Base-by-base conservation (phyloP, 495 filamentous ascomycete species). In the Penicillium alfredii region DNA sequence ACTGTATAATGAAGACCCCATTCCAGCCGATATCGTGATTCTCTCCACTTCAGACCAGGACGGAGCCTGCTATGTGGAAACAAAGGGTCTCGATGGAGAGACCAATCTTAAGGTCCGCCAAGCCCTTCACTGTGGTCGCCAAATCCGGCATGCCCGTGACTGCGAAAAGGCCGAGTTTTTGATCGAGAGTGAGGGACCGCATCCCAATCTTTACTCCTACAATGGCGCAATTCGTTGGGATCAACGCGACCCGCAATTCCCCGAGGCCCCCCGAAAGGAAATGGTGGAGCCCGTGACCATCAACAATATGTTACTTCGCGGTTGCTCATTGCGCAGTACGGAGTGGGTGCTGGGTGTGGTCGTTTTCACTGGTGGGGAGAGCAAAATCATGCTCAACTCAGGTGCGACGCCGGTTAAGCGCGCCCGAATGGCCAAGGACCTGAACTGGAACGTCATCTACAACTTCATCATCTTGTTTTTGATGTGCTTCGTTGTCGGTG, bases 371-470 rank as follows among this genome's bases (percentile, higher is more conserved):
- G 93, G 93, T 24, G 81, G 84, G 48, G 93, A 99, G 51, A 95
- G 93, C 13, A 99, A 97, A 68, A 97, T 97, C 59, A 99, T 99
- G 93, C 82, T 96, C 64, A 99, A 99, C 58, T 82, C 93, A 8
- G 93, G 93, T 35, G 85, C 87, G 30, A 97, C 93, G n/a, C 93
- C 93, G 6, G 93, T 79, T 46, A 99, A 99, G 65, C 82, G 90
- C 43, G 76, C 93, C 27, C 78, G 85, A 30, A 88, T 99, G 53
- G 82, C 87, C 22, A 83, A 84, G 46, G 88, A 95, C 53, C 69
- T 99, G 29, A 97, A 97, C 62, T 93, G 88, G 80, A 92, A 95
- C 60, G 92, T 99, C 56, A 78, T 96, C 42, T 88, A 88, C 74
- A 99, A 99, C 64, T 97, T 99, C 57, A 66, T 83, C 42, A 81